Evolutionary conservation across 208 protist genomes (phyloP), one percentile per base, ranked within the genome.

Genomic region (Trypanosoma caninum): DNA sequence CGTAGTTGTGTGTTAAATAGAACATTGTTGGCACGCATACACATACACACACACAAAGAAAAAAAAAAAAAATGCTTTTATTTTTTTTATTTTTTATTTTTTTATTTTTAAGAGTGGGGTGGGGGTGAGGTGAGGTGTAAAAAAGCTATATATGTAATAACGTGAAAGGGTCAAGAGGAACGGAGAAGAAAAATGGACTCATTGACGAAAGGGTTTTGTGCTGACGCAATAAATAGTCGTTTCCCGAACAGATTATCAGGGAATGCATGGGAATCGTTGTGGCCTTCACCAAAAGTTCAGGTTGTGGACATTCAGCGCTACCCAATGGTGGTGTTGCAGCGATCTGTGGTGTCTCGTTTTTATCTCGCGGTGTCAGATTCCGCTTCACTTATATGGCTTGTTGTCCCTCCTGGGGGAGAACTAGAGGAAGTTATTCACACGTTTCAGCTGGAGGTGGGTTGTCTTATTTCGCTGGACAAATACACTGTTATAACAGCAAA

Each of bases 261-360:
- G 4, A 63, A 59, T 1, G 55, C 14, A 25, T 78, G 63, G 61
- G 40, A 65, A 9, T 45, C 37, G 28, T 59, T 47, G 10, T 87
- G 83, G 78, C 59, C 50, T 37, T 56, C 64, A 46, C 74, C 75
- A 2, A 72, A 62, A 16, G 63, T 98, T 9, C 88, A 96, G 48
- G 64, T 93, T 6, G 76, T 91, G 31, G 79, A 88, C 45, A 90
- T 93, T 54, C 82, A 95, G 35, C 78, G 85, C 20, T 88, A 83
- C 64, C 82, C 77, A 10, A 58, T 40, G 13, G 10, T 41, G 9
- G 46, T 63, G 13, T 38, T 54, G 30, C 46, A 65, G 1, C 7
- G 34, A 18, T 33, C 42, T 25, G 62, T 30, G 11, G 33, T 55
- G 8, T 82, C 70, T 1, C 71, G 82, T 2, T 97, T 96, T 70